Conservation (phyloP, 331 rosid species). For the Phaseolus coccineus region DNA sequence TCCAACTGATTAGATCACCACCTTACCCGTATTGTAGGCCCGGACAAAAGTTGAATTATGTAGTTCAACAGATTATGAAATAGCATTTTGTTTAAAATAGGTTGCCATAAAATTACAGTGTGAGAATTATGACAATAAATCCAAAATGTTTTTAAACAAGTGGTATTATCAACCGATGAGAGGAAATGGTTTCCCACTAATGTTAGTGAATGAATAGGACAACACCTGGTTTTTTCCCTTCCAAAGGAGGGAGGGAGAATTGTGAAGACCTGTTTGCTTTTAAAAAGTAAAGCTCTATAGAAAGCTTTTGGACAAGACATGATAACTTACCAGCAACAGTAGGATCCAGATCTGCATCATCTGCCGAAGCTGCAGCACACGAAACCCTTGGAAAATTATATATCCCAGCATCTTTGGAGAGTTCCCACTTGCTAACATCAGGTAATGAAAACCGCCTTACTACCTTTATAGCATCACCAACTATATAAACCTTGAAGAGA, state of each 20-base stretch:
- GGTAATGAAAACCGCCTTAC: slow-evolving; percentile 94
- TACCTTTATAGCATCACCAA: slow-evolving; percentile 94
- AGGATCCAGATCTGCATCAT: slow-evolving; percentile 94
- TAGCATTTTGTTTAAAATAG: neutral
- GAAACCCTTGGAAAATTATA: slow-evolving; percentile 88
- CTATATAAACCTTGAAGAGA: slow-evolving; percentile 87
- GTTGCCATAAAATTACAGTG: neutral
- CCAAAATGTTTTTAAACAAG: neutral
- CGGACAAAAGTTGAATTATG: neutral
- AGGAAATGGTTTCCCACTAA: neutral
- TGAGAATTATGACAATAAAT: neutral
- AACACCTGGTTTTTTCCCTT: neutral
- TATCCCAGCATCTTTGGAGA: slow-evolving; percentile 70
- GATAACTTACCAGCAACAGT: slow-evolving; percentile 72
- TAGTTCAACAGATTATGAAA: neutral
- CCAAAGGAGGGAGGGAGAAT: neutral
- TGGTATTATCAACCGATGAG: neutral
- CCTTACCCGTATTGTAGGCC: slow-evolving; percentile 14
- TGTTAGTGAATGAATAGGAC: neutral
- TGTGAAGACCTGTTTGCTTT: neutral
- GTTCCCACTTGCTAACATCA: slow-evolving; percentile 78
- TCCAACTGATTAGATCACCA: neutral
- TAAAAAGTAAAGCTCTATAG: neutral
- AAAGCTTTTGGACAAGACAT: slow-evolving; percentile 21
- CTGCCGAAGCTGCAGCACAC: slow-evolving; percentile 96